Base-by-base conservation (phyloP, 768 basidiomycete species). In the Gelatoporia subvermispora region DNA sequence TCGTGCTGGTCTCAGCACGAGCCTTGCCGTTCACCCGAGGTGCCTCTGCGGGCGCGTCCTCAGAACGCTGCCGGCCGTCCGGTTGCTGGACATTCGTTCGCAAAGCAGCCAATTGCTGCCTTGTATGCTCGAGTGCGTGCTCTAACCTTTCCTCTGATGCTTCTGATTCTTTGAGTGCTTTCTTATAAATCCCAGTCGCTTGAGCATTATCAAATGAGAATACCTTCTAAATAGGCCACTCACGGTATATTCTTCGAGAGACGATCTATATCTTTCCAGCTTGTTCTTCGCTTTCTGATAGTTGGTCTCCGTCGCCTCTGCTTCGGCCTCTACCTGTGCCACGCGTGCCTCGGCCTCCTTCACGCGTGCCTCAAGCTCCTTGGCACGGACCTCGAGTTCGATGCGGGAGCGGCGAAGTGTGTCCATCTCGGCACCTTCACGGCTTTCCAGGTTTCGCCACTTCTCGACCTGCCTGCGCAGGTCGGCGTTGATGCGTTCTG, bases 381-480 rank as follows among this genome's bases (percentile, higher is more conserved):
- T 68, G 15, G 81, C 67, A 47, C 78, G 67, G 2, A 76, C 65
- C 48, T 88, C 82, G 10, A 88, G 68, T 25, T 81, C 76, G 9
- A 74, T 66, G 9, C 77, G 76, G 47, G 72, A 68, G 59, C 79
- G 82, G 36, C 80, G 73, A 44, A 75, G 65, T 5, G 66, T 62
- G 45, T 83, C 85, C 8, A 75, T 69, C 25, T 85, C 81, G 16
- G 70, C 76, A 10, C 75, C 80, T 41, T 80, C 84, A 41, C 78
- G 81, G 22, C 69, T 80, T 57, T 88, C 88, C 16, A 87, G 63
- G 22, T 64, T 73, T 57, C 85, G 74, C 85, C 84, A 88, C 58
- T 82, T 79, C 36, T 77, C 76, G 8, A 89, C 67, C 55, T 90
- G 87, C 15, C 75, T 74, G 43, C 76, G 73, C 34, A 88, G 67